Evolutionary conservation across 768 basidiomycete genomes (phyloP).

Genomic region (Suillus subaureus): DNA sequence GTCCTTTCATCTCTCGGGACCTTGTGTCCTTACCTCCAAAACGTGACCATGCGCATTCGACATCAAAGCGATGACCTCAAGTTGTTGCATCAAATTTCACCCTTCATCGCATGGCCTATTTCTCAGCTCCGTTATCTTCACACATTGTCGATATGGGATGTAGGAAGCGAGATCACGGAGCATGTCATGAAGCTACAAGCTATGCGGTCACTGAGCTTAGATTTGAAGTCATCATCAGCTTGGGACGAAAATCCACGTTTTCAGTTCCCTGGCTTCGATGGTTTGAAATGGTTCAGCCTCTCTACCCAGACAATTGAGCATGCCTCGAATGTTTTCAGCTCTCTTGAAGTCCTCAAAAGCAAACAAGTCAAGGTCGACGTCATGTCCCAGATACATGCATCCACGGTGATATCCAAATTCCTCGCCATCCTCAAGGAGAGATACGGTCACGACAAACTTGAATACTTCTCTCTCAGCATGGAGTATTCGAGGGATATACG

Average conservation of each 20-base stretch:
- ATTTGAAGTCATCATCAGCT: background rate
- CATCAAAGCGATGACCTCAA: background rate
- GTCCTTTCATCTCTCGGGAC: background rate
- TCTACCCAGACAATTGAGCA: background rate
- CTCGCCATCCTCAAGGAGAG: background rate
- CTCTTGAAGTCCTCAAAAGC: background rate
- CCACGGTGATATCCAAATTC: background rate
- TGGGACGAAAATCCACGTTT: too few species aligned
- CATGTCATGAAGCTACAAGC: background rate
- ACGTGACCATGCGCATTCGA: background rate
- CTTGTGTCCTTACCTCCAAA: background rate
- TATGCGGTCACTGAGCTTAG: background rate
- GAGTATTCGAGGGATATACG: background rate
- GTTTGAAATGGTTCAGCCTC: background rate
- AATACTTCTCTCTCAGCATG: background rate
- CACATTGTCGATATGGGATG: background rate
- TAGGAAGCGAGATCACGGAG: background rate
- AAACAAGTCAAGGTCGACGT: background rate
- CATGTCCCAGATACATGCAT: too few species aligned
- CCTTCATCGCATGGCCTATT: background rate
- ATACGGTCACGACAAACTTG: background rate
- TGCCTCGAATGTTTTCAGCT: background rate
- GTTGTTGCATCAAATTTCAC: background rate
- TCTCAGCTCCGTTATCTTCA: slow-evolving; percentile 2
- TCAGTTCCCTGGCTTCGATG: background rate